phyloP scores from a whole-genome alignment of 495 filamentous ascomycete species.

The Podospora bellae-mahoneyi region DNA sequence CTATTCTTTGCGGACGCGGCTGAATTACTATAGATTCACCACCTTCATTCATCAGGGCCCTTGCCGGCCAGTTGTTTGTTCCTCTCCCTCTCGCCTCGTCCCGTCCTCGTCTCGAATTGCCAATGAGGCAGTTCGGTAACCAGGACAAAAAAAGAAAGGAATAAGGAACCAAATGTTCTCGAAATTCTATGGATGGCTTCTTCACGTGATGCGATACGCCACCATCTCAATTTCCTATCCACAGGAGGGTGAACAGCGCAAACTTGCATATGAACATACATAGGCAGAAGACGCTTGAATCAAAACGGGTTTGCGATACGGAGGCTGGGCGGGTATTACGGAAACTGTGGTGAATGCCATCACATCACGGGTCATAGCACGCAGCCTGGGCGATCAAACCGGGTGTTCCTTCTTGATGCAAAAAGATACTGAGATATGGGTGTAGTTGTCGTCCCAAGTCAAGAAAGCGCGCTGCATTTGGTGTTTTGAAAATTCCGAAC shows the following conservation, averaged over 20 bases:
- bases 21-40: not conserved
- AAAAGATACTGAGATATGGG: too few relatives aligned
- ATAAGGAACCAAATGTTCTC: not conserved
- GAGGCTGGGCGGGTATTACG: not conserved
- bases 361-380: not conserved
- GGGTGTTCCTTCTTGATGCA: not conserved
- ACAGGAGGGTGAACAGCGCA: too few relatives aligned
- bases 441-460: not conserved
- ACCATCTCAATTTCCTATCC: too few relatives aligned
- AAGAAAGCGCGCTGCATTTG: conserved; percentile 2
- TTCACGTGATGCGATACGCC: too few relatives aligned
- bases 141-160: too few relatives aligned
- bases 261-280: too few relatives aligned
- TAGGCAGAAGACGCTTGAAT: too few relatives aligned
- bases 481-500: not conserved
- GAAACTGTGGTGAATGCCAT: not conserved
- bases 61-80: not conserved
- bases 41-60: not conserved
- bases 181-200: not conserved
- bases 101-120: not conserved
- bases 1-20: not conserved
- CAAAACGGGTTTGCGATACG: not conserved
- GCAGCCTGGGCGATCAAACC: not conserved
- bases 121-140: not conserved
- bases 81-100: not conserved